Base-by-base conservation (phyloP, 129 eudicot species). In the Flaveria linearis region DNA sequence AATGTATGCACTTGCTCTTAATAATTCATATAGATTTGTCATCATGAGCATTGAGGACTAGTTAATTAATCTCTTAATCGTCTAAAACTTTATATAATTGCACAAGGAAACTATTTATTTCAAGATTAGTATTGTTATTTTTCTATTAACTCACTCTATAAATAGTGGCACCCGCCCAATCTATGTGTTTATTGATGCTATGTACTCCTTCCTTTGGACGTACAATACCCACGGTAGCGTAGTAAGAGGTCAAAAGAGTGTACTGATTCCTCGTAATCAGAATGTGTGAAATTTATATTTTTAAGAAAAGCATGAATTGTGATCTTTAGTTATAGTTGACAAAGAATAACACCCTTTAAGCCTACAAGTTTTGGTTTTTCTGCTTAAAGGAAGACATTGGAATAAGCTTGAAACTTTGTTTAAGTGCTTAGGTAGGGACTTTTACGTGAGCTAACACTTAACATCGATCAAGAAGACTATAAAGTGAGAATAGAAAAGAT, bases 31-130 rank as follows among this genome's bases (percentile, higher is more conserved):
- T 20, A 20, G 62, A 25, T 39, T 80, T 73, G 66, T 61, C 43
- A 53, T 80, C 69, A 45, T 25, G 26, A 25, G 26, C 26, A 25
- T 25, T 25, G 22, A 80, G 52, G 36, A 65, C 69, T 42, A 28
- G 75, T 65, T 80, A 65, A n/a, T n/a, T n/a, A 53, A 73, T n/a
- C 69, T 80, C 83, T 13, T 73, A 4, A 64, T 80, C 83, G 43
- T 52, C 69, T 20, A 80, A 1, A 25, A 25, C 1, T 80, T 80
- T 53, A 65, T 57, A 63, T 64, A 23, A n/a, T 1, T 12, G 15
- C 36, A 7, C 3, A 4, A 0, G 39, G 30, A 43, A 68, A 57
- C 69, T 41, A 15, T 41, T 15, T 61, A 20, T 20, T 52, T 60
- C 25, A 25, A 58, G 17, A 46, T 16, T 7, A 7, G 22, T 26